Evolutionary conservation across 306 rosid genomes (phyloP), one percentile per base, ranked within the genome.

Genomic region (Gleditsia sinensis): DNA sequence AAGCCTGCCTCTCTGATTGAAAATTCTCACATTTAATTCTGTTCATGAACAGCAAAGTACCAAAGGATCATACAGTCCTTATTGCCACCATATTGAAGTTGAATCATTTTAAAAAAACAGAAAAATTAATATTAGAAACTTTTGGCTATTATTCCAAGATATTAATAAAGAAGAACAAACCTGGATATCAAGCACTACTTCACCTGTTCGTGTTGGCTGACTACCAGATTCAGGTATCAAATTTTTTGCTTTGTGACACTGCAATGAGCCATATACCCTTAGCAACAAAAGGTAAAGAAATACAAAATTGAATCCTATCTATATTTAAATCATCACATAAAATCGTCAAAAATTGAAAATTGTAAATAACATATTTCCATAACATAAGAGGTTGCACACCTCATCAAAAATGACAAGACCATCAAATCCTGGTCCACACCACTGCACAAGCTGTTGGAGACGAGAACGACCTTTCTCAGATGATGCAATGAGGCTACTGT

Each of bases 201-300:
- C 99, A 72, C 99, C 99, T 1, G 97, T 94, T 72, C 99, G 96
- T 72, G 99, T 94, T 43, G 99, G 95, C 88, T 92, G 99, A 84
- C 96, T 94, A 71, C 99, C 99, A 79, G 97, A 71, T 86, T 94
- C 99, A 46, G 99, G 99, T 79, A 94, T 92, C 95, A 94, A 85
- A 86, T 94, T 94, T 81, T 94, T 94, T 37, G 99, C 99, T 85
- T 94, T 94, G 80, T 94, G 99, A 85, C 97, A 92, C 99, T 94
- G 71, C 91, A 94, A 82, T 83, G 78, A 85, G 85, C 83, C 83
- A 80, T 65, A 77, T 76, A 71, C 72, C 84, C 77, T 86, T 81
- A 84, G 89, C 74, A 88, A 84, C 63, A 49, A 80, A 82, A 74
- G 60, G 64, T 25, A 37, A 55, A 28, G 66, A 25, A 80, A 63